Conservation (phyloP, 768 basidiomycete genomes). For the Boletus vermiculosoides region DNA sequence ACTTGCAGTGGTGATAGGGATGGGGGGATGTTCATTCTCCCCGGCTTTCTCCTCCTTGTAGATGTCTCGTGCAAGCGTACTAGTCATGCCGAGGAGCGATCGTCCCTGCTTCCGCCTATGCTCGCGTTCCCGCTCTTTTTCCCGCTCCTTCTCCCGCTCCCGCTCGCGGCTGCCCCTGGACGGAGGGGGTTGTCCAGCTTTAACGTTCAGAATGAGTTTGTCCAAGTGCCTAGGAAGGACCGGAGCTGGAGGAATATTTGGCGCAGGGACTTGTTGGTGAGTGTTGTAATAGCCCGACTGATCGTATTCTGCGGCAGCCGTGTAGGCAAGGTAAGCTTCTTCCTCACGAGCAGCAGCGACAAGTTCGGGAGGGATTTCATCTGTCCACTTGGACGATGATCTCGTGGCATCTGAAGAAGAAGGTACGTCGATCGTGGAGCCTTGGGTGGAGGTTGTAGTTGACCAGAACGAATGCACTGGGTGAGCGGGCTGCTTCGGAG, state of each 20-base stretch:
- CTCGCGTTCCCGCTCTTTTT: slow-evolving; percentile 33
- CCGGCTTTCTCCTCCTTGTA: slow-evolving; percentile 22
- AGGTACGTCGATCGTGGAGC: slow-evolving; percentile 27
- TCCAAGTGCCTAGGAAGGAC: slow-evolving; percentile 87
- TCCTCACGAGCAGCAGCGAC: slow-evolving; percentile 80
- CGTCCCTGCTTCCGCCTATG: slow-evolving; percentile 32
- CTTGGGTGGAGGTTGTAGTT: slow-evolving; percentile 35
- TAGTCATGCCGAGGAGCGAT: slow-evolving; percentile 36
- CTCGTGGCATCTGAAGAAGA: slow-evolving; percentile 32
- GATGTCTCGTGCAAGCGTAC: slow-evolving; percentile 32
- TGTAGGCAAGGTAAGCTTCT: slow-evolving; percentile 62
- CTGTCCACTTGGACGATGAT: slow-evolving; percentile 61
- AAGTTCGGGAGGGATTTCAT: slow-evolving; percentile 73
- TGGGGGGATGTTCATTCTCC: slow-evolving; percentile 25
- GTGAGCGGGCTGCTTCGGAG: slow-evolving; percentile 26
- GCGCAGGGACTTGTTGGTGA: slow-evolving; percentile 49
- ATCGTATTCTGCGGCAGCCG: slow-evolving; percentile 33
- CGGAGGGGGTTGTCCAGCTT: slow-evolving; percentile 34
- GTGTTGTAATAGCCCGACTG: slow-evolving; percentile 37
- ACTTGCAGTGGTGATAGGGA: slow-evolving; percentile 39
- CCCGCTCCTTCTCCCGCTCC: slow-evolving; percentile 37
- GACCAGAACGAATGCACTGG: slow-evolving; percentile 46
- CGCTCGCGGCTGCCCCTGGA: slow-evolving; percentile 32
- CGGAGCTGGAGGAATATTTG: slow-evolving; percentile 86
- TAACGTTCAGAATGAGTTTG: slow-evolving; percentile 83